Evolutionary conservation across 768 basidiomycete species (phyloP), one percentile per base, ranked within the genome.

Genomic region (Tricholoma matsutake): DNA sequence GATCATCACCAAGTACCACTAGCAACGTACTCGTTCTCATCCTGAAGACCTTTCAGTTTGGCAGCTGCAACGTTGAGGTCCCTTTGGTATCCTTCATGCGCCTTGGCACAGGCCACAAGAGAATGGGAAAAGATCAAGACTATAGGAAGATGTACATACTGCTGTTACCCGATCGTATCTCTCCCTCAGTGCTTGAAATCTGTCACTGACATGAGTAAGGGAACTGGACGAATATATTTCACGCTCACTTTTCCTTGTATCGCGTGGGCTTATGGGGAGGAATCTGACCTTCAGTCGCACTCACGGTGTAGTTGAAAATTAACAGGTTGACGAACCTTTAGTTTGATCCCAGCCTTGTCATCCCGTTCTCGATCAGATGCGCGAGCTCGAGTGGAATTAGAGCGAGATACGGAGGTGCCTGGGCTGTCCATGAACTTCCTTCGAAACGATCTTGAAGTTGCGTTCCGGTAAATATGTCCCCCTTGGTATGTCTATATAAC

Each of bases 21-120:
- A 35, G 39, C 6, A 6, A 69, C 79, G 51, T 56, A 83, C 82
- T 82, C 79, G 61, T 82, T 81, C 66, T 83, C 82, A 2, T 77
- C 78, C 59, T 82, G 78, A 3, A 83, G 70, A 57, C 75, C 77
- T 65, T 78, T 78, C 18, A 77, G 71, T 64, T 78, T 81, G 5
- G 69, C 69, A 25, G 68, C 75, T 3, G 80, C 76, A 9, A 71
- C 32, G 6, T 79, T 76, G 11, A 81, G 73, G 28, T 82, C 75
- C 13, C 72, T 74, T 58, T 75, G 67, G 61, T 74, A 71, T 1
- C 70, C 66, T 51, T 78, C 76, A 37, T 78, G 77, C 58, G 69
- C 69, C 81, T 82, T 49, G 14, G 31, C 9, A 49, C 37, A 34
- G 22, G 49, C 57, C 31, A 57, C 32, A 37, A 56, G 62, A 13